phyloP scores from a whole-genome alignment of 768 basidiomycete genomes.

The Boletellus ananas region DNA sequence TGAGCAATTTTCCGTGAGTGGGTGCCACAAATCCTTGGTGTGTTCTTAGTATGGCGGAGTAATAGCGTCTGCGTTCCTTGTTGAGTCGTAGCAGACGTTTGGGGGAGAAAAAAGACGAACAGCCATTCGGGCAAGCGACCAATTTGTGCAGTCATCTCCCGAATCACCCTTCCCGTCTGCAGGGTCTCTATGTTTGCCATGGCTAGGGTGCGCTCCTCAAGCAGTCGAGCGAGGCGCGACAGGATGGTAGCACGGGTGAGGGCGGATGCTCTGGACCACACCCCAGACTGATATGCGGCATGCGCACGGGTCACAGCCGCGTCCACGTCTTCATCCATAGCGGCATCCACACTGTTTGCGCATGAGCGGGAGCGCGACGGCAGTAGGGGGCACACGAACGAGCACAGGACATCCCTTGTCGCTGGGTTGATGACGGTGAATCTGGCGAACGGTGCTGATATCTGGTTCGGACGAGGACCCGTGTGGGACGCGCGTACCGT shows the following conservation, averaged over 20 bases:
- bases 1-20: constrained; percentile 74
- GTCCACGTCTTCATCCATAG: constrained; percentile 50
- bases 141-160: constrained; percentile 81
- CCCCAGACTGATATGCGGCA: constrained; percentile 55
- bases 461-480: not conserved
- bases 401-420: constrained; percentile 54
- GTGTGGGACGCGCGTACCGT: constrained; percentile 1
- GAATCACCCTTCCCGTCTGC: constrained; percentile 78
- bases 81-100: not conserved
- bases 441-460: constrained; percentile 27
- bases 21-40: constrained; percentile 67
- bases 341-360: constrained; percentile 46
- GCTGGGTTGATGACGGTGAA: constrained; percentile 65
- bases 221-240: constrained; percentile 55
- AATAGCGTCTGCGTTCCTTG: constrained; percentile 58
- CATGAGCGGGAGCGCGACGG: not conserved
- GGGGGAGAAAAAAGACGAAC: constrained; percentile 39
- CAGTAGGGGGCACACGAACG: constrained; percentile 37
- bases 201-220: constrained; percentile 55
- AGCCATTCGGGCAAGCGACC: constrained; percentile 82
- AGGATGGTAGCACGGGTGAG: constrained; percentile 62
- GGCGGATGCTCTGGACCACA: constrained; percentile 65
- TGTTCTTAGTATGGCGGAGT: constrained; percentile 68
- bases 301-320: constrained; percentile 54
- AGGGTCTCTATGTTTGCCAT: constrained; percentile 64